Evolutionary conservation across 345 rosid species (phyloP), one percentile per base, ranked within the genome.

Genomic region (Dipteronia dyeriana): DNA sequence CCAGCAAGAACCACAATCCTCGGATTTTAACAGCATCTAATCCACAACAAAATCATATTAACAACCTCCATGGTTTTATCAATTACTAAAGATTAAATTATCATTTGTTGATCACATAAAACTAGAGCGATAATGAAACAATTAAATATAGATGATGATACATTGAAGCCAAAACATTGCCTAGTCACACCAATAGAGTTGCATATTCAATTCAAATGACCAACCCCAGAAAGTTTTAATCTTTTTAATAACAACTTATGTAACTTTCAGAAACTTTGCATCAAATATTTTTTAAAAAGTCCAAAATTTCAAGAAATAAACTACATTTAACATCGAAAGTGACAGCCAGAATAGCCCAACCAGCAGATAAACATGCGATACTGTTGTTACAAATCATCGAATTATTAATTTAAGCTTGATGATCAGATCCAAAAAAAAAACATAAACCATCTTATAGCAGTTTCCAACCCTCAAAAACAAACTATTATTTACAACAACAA

Each of bases 341-440:
- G 13, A 25, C 47, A 29, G 25, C 47, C 68, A 26, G 9, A 74
- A 23, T 38, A n/a, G 75, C 31, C 17, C 47, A 71, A 71, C 17
- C 29, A n/a, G 65, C 29, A 34, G 13, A 34, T 56, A n/a, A 43
- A 41, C 20, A 67, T 38, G 31, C 7, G 49, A 66, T 31, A 5
- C 7, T 9, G 11, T 17, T 2, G 12, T 41, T 67, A 20, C 38
- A 34, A 39, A 2, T 8, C 19, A 72, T 4, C 62, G 5, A 22
- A 70, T 49, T 14, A 23, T 66, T 45, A 63, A 75, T 1, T 7
- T 5, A 53, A 39, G 59, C 10, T 45, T n/a, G 9, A 65, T 38
- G 62, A 74, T 43, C 68, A 19, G 31, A 80, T 74, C 71, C 56
- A 73, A 56, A 70, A 57, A 49, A 16, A 38, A 8, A 39, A 39